These are phyloP conservation scores for Cetraspora pellucida DNA, from an alignment of 192 early-diverging fungal genomes.

Conservation along the genomic window DNA sequence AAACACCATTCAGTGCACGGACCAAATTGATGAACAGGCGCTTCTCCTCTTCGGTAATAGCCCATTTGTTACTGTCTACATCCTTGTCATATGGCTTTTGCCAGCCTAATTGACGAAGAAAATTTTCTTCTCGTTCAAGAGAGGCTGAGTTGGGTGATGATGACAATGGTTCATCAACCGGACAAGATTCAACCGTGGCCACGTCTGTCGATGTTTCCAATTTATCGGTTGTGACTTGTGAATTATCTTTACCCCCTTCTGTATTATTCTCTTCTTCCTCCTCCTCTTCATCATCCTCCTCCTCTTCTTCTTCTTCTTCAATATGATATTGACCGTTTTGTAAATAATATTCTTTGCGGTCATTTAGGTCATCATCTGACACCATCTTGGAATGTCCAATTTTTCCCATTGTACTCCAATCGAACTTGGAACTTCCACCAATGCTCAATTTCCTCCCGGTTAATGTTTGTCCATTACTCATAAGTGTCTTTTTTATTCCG, in stretches of 20 bases:
- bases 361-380: neutral
- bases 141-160: neutral
- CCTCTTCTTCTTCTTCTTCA: slow-evolving; percentile 17
- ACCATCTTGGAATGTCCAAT: slow-evolving; percentile 22
- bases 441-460: neutral
- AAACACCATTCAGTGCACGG: slow-evolving; percentile 11
- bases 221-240: no score
- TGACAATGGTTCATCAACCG: neutral
- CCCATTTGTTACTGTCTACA: neutral
- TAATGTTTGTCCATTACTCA: neutral
- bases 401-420: slow-evolving; percentile 30
- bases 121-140: slow-evolving; percentile 22
- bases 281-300: neutral
- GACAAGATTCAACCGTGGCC: no score
- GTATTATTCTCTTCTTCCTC: neutral
- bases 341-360: neutral
- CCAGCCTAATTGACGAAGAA: slow-evolving; percentile 25
- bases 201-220: no score
- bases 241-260: no score
- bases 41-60: slow-evolving; percentile 27
- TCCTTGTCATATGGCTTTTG: slow-evolving; percentile 18
- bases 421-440: neutral
- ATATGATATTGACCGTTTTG: neutral
- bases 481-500: slow-evolving; percentile 6
- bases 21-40: slow-evolving; percentile 25